These are phyloP conservation scores for Microbotryomycetes sp. DNA, from an alignment of 1,284 basidiomycete genomes.

Conservation along the genomic window DNA sequence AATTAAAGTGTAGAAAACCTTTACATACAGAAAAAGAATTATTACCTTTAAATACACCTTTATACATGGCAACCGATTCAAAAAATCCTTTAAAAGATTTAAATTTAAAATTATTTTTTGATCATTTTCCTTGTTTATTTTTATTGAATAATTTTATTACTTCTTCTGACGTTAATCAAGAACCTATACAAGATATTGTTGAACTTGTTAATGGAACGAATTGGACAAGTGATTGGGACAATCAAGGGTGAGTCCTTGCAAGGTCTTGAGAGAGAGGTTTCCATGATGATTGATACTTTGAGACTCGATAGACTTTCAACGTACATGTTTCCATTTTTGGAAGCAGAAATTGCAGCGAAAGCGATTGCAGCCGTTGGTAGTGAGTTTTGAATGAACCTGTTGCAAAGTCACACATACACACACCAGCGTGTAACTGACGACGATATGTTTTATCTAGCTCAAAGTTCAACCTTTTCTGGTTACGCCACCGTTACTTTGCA, in stretches of 20 bases:
- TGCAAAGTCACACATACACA: not conserved
- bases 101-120: slow-evolving; percentile 18
- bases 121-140: slow-evolving; percentile 30
- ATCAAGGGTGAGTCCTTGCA: not conserved
- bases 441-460: not conserved
- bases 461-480: not conserved
- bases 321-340: slow-evolving; percentile 32
- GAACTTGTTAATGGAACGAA: not conserved
- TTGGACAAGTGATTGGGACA: slow-evolving; percentile 27
- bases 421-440: not conserved
- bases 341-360: slow-evolving; percentile 31
- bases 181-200: slow-evolving; percentile 1
- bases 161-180: slow-evolving; percentile 2
- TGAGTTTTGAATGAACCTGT: not conserved
- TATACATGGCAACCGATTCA: slow-evolving; percentile 35
- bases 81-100: slow-evolving; percentile 17
- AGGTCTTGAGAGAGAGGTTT: not conserved
- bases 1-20: slow-evolving; percentile 17
- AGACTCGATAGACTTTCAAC: not conserved
- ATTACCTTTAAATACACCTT: slow-evolving; percentile 25
- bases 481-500: not conserved
- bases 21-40: slow-evolving; percentile 19
- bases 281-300: not conserved
- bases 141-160: slow-evolving; percentile 17
- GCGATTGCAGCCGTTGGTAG: slow-evolving; percentile 19